Base-by-base conservation (phyloP, 2,329 filamentous ascomycete species). In the Fusarium citri region DNA sequence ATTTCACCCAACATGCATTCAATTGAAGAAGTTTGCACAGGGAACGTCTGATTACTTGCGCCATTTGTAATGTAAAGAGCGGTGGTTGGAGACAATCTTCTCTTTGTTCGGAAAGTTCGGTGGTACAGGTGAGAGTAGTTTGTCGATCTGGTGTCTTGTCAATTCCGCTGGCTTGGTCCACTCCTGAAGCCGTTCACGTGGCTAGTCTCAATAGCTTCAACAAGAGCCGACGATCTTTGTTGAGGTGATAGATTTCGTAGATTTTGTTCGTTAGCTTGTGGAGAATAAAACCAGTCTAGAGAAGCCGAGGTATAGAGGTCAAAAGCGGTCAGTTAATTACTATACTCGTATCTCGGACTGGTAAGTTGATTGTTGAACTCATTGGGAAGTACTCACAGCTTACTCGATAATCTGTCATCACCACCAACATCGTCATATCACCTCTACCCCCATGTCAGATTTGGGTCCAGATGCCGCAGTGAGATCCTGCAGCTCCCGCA, bases 401-500 rank as follows among this genome's bases (percentile, higher is more conserved):
- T 23, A 58, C 31, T 18, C n/a, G 9, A 37, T 37, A 7, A 12
- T 37, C 18, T 37, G 34, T 37, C 34, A 37, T 37, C 34, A 37
- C 18, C 6, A n/a, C 5, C 18, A n/a, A 37, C 18, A 18, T 37
- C 34, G 34, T 37, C 57, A 37, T 57, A 37, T n/a, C 16, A 37
- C 34, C 3, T 37, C 34, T 15, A n/a, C 47, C 20, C 71, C 54
- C 53, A 54, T 72, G 54, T 58, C 43, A 63, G 59, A 63, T 63
- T 55, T 54, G 47, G 54, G 34, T n/a, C 37, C 56, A 71, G 49
- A 48, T 71, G 68, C 65, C 56, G 65, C 56, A 69, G 50, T 53
- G 26, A 64, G 68, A 71, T 71, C 60, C 56, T 66, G 68, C 68
- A 72, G 60, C 30, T 71, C 60, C 56, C 60, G 68, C 43, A 50